phyloP scores from a whole-genome alignment of 305 asterid species.

The Fraxinus greggii region DNA sequence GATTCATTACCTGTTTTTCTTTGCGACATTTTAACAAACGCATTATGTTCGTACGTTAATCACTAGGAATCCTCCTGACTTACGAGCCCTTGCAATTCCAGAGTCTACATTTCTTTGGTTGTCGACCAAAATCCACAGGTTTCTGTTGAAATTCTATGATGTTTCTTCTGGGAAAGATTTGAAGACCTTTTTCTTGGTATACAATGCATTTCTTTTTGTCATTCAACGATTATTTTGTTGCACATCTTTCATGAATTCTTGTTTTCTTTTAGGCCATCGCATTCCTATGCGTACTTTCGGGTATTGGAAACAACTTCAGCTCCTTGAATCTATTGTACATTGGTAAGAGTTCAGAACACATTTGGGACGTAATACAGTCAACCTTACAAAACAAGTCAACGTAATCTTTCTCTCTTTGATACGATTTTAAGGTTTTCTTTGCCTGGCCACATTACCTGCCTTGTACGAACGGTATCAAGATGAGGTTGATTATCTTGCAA shows the following conservation, averaged over 20 bases:
- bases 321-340: conserved; percentile 65
- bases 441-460: conserved; percentile 58
- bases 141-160: conserved; percentile 41
- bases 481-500: conserved; percentile 68
- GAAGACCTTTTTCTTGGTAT: conserved; percentile 68
- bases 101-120: conserved; percentile 67
- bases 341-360: conserved; percentile 34
- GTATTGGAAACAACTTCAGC: conserved; percentile 63
- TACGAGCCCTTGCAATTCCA: conserved; percentile 44
- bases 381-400: background rate
- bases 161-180: conserved; percentile 74
- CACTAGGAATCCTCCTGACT: conserved; percentile 61
- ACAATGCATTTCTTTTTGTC: background rate
- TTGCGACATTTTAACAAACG: background rate
- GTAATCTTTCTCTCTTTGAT: background rate
- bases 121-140: conserved; percentile 41
- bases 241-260: background rate
- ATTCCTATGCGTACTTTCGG: conserved; percentile 62
- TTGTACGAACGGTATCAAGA: conserved; percentile 59
- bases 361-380: background rate
- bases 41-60: background rate
- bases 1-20: background rate
- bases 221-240: background rate
- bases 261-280: conserved; percentile 43
- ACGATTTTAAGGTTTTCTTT: conserved; percentile 50